Conservation (phyloP, 176 grass and related monocot species). For the Pontederia paniculata region DNA sequence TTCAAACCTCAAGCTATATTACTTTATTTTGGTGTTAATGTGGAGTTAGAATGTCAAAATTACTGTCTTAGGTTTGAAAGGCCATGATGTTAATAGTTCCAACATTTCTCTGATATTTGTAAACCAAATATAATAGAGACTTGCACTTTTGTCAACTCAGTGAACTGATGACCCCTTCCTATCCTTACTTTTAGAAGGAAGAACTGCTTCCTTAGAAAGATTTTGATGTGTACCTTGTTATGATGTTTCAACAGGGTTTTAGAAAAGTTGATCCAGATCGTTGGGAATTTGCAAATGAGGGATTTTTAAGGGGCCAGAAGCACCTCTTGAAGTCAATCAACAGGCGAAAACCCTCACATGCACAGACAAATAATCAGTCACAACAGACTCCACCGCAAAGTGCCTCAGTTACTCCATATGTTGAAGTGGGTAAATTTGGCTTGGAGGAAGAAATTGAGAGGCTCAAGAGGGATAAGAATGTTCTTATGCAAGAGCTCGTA, state of each 20-base stretch:
- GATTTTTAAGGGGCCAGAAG: constrained; percentile 84
- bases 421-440: constrained; percentile 91
- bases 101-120: too few species aligned
- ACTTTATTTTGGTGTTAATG: too few species aligned
- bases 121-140: too few species aligned
- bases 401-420: constrained; percentile 57
- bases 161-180: too few species aligned
- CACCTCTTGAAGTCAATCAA: constrained; percentile 86
- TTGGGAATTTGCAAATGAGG: constrained; percentile 99
- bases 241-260: constrained; percentile 55
- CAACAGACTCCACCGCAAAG: constrained; percentile 57
- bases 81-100: too few species aligned
- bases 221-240: not conserved
- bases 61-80: too few species aligned
- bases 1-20: too few species aligned
- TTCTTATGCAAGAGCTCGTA: constrained; percentile 92
- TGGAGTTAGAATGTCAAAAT: too few species aligned
- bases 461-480: constrained; percentile 94
- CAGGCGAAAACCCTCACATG: constrained; percentile 64
- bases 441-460: constrained; percentile 86
- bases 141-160: too few species aligned
- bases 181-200: too few species aligned
- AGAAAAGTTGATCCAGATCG: constrained; percentile 95
- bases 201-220: too few species aligned
- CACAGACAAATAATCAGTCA: constrained; percentile 23